Evolutionary conservation across 345 rosid genomes (phyloP), one percentile per base, ranked within the genome.

Genomic region (Passiflora organensis): DNA sequence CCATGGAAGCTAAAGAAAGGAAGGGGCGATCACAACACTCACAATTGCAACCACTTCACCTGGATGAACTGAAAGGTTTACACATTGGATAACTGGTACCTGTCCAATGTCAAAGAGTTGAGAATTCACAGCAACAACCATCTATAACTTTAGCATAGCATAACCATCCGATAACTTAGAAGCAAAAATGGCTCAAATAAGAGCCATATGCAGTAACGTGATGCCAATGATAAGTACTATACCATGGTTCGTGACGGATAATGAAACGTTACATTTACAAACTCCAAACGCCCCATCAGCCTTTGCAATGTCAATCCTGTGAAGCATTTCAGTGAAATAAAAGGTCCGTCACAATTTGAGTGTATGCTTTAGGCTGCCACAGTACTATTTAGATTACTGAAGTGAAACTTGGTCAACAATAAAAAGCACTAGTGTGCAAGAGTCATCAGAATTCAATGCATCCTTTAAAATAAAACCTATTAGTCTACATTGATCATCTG

Each of bases 41-140:
- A 91, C 99, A 16, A 88, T 59, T 55, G 96, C 99, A 55, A 91
- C 80, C 15, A 82, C 95, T 91, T 91, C 95, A 56, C 94, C 80
- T 6, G 95, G 91, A 51, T 62, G 66, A 60, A 88, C 78, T 4
- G 83, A 71, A 52, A 88, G 49, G 81, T 61, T 86, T 50, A 86
- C 75, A 36, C 67, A 77, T 67, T 72, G 81, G 59, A 91, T 70
- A 32, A 91, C 94, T 12, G 80, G 78, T 55, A 86, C 84, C 96
- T 91, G 82, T 48, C 45, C 60, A 56, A 48, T 49, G 10, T 32
- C 39, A 10, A 44, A n/a, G 19, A 20, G 15, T 48, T 44, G 19
- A 34, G 34, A 2, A 28, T 28, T 28, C 34, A 28, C 34, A 28
- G 34, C 3, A 28, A 28, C 34, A 28, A 28, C 5, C 42, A 43